Evolutionary conservation across 805 yeast species (phyloP).

Genomic region (Kazachstania martiniae): DNA sequence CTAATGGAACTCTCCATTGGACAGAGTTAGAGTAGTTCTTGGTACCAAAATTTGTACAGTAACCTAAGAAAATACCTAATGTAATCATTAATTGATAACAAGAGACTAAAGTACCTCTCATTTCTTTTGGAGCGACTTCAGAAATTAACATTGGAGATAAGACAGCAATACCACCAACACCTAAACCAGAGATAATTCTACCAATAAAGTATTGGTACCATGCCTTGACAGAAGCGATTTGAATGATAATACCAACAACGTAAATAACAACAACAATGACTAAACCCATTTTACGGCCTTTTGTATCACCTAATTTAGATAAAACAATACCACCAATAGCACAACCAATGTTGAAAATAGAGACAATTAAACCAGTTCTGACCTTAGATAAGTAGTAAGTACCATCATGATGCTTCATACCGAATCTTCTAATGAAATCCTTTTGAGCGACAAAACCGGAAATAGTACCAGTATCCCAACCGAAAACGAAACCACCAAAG

Average conservation of each 20-base stretch:
- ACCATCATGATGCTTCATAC: background rate
- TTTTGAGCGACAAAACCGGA: conserved; percentile 41
- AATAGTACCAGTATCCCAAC: conserved; percentile 70
- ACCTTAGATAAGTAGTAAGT: background rate
- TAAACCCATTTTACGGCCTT: background rate
- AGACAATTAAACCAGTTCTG: background rate
- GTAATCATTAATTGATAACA: conserved; percentile 59
- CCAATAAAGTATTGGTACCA: conserved; percentile 59
- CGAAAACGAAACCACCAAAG: conserved; percentile 49
- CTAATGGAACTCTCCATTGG: conserved; percentile 65
- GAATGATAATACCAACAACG: conserved; percentile 25
- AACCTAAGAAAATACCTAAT: conserved; percentile 59
- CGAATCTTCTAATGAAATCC: conserved; percentile 10
- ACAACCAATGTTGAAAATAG: conserved; percentile 1
- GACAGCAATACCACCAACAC: conserved; percentile 66
- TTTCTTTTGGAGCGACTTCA: conserved; percentile 54
- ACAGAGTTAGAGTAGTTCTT: conserved; percentile 45
- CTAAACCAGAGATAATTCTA: conserved; percentile 40
- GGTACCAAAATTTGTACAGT: conserved; percentile 60
- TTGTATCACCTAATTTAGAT: background rate
- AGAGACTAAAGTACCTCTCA: conserved; percentile 60
- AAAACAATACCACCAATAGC: conserved; percentile 1
- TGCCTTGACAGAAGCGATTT: conserved; percentile 38
- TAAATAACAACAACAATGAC: background rate
- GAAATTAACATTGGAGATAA: conserved; percentile 61